These are phyloP conservation scores for Coriolopsis trogii DNA, from an alignment of 1,284 basidiomycete species.

Conservation along the genomic window DNA sequence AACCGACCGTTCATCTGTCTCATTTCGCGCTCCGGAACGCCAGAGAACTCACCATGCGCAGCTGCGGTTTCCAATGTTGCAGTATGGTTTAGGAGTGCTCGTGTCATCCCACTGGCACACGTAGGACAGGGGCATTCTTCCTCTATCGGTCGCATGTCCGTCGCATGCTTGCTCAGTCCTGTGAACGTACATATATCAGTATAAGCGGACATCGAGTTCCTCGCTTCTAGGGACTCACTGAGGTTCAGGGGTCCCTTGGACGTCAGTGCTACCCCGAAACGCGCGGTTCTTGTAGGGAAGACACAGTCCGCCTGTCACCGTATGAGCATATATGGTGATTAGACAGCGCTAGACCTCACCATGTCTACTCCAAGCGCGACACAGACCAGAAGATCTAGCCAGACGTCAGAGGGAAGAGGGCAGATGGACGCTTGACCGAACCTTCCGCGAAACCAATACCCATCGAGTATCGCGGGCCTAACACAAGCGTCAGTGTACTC, in stretches of 20 bases:
- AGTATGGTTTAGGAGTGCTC: constrained; percentile 74
- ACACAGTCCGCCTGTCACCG: constrained; percentile 78
- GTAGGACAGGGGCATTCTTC: constrained; percentile 79
- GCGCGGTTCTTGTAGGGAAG: constrained; percentile 84
- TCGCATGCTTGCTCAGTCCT: constrained; percentile 71
- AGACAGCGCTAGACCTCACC: constrained; percentile 45
- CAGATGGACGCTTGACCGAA: constrained; percentile 30
- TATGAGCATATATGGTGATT: not conserved
- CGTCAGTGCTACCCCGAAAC: constrained; percentile 86
- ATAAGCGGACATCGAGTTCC: not conserved
- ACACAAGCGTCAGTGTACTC: not conserved
- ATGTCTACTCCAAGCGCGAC: constrained; percentile 89
- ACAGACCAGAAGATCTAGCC: constrained; percentile 78
- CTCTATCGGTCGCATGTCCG: constrained; percentile 74
- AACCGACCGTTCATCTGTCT: constrained; percentile 13
- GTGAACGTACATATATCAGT: not conserved
- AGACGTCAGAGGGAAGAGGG: constrained; percentile 1
- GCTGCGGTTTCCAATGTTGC: constrained; percentile 78
- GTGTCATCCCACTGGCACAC: constrained; percentile 62
- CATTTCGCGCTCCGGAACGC: no score
- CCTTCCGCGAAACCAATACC: constrained; percentile 90
- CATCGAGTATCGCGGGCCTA: constrained; percentile 86
- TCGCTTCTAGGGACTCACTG: constrained; percentile 48
- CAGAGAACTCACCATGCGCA: constrained; percentile 64
- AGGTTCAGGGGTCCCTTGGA: constrained; percentile 79